Conservation (phyloP, 805 yeast genomes). For the Wickerhamomyces hampshirensis region DNA sequence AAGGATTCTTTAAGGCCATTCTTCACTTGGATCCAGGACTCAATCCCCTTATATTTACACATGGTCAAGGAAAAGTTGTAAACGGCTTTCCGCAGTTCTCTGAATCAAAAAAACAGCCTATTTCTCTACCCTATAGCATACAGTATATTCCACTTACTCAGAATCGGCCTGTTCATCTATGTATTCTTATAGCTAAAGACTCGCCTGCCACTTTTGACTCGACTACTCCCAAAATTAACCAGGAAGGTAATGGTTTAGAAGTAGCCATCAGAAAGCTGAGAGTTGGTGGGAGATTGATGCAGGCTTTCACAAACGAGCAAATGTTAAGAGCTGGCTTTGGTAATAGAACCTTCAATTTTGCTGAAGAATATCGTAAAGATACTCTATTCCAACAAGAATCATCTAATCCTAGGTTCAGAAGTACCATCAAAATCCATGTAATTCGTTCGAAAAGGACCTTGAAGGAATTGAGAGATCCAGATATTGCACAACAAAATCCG, state of each 20-base stretch:
- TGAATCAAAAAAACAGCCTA: constrained; percentile 2
- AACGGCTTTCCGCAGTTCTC: constrained; percentile 28
- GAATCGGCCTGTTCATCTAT: constrained; percentile 78
- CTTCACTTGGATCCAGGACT: constrained; percentile 67
- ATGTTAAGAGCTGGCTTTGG: constrained; percentile 79
- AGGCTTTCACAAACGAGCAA: constrained; percentile 87
- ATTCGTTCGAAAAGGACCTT: constrained; percentile 62
- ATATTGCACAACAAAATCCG: constrained; percentile 82
- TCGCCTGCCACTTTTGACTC: constrained; percentile 69
- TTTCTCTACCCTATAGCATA: constrained; percentile 28
- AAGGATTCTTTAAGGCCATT: constrained; percentile 69
- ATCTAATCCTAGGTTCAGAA: constrained; percentile 33
- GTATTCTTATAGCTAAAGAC: constrained; percentile 71
- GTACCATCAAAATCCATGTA: constrained; percentile 74
- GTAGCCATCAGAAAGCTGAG: constrained; percentile 70
- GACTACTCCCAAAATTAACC: constrained; percentile 41
- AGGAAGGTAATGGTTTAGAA: constrained; percentile 64
- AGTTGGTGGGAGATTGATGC: constrained; percentile 83
- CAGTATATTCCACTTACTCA: constrained; percentile 51
- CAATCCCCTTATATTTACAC: constrained; percentile 52
- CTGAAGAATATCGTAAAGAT: constrained; percentile 54
- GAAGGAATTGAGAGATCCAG: constrained; percentile 67
- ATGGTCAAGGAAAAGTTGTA: constrained; percentile 32
- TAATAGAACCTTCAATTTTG: constrained; percentile 68
- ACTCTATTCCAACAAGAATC: constrained; percentile 46